These are phyloP conservation scores for Rhododendron simsii DNA, from an alignment of 148 eudicot genomes.

Conservation along the genomic window DNA sequence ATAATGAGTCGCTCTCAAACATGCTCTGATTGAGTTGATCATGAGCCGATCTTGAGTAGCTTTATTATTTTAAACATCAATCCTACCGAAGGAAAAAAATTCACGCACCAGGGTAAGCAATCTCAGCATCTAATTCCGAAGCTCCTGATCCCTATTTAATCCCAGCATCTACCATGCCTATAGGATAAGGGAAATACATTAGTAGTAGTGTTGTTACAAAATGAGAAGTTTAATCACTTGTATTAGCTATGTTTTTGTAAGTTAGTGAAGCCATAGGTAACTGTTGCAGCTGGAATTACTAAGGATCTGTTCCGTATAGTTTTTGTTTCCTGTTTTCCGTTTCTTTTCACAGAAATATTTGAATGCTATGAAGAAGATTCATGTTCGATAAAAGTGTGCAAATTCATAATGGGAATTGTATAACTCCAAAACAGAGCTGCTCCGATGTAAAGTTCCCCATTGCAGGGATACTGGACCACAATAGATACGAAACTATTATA, in stretches of 20 bases:
- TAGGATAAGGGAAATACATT: too few species aligned
- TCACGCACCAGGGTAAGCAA: too few species aligned
- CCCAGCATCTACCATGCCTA: too few species aligned
- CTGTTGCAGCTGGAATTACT: background rate
- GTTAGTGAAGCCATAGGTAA: background rate
- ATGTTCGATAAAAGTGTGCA: background rate
- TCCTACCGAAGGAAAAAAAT: too few species aligned
- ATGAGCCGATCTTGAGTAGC: too few species aligned
- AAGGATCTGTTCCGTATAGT: background rate
- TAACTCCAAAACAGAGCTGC: background rate
- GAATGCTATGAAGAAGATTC: background rate
- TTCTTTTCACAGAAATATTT: background rate
- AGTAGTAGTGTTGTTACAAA: too few species aligned
- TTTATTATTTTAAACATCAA: too few species aligned
- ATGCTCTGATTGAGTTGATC: too few species aligned
- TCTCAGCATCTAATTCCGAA: too few species aligned
- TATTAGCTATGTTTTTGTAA: background rate
- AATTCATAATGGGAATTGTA: background rate
- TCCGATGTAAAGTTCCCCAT: background rate
- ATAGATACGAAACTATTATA: background rate
- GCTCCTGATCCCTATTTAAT: too few species aligned
- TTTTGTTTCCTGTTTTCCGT: background rate
- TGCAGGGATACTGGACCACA: background rate
- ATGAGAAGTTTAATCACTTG: conserved; percentile 8
- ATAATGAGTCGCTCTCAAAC: too few species aligned